Conservation (phyloP, 2,329 filamentous ascomycete species). For the Apiospora phragmitis region DNA sequence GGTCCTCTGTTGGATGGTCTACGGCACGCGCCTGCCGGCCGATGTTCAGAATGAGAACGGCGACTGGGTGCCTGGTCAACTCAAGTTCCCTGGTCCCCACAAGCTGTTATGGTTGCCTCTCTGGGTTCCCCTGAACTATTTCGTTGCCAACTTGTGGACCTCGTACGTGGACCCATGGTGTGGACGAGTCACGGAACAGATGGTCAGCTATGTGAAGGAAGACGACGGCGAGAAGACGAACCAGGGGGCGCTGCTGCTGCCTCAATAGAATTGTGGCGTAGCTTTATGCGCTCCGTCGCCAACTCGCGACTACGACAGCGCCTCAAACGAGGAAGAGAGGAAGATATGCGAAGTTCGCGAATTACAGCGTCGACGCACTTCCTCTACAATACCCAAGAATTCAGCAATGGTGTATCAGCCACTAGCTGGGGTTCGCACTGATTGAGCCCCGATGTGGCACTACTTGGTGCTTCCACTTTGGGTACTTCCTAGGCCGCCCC, state of each 20-base stretch:
- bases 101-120: conserved; percentile 41
- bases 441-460: background rate
- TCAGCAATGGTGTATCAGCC: background rate
- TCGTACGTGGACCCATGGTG: conserved; percentile 55
- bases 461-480: background rate
- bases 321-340: conserved; percentile 9
- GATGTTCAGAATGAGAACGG: conserved; percentile 38
- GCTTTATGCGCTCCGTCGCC: background rate
- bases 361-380: background rate
- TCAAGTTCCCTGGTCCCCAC: conserved; percentile 37
- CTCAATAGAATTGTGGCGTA: conserved; percentile 7
- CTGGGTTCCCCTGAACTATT: conserved; percentile 50
- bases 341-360: background rate
- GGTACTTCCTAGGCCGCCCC: background rate
- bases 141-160: conserved; percentile 50
- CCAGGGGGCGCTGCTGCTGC: conserved; percentile 9
- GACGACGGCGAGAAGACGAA: conserved; percentile 9
- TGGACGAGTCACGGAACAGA: conserved; percentile 42
- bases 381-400: background rate
- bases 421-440: background rate
- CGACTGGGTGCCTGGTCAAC: conserved; percentile 35
- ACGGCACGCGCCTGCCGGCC: conserved; percentile 41
- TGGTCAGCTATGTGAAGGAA: conserved; percentile 30
- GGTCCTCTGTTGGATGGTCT: conserved; percentile 61
- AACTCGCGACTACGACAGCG: background rate